Percentiles rank a stretch among this genome's conserved stretches.
Evolutionary conservation across 1,139 yeast genomes (phyloP).

Genomic region (Candida glucosophila): DNA sequence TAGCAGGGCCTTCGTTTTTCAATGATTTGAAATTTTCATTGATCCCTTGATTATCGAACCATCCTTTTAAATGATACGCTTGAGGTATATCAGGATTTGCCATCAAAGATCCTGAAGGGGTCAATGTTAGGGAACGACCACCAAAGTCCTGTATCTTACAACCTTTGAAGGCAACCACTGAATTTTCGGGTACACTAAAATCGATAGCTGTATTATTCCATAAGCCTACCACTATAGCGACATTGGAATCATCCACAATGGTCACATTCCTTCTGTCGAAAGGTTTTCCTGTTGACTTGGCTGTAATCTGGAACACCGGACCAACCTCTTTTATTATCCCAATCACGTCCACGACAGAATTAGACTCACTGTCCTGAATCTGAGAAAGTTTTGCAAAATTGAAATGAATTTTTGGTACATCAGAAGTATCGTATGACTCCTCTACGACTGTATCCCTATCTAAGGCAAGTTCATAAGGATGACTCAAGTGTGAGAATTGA

Average conservation of each 20-base stretch:
- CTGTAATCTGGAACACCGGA: slow-evolving; percentile 72
- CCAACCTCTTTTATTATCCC: slow-evolving; percentile 77
- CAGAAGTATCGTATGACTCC: slow-evolving; percentile 54
- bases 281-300: slow-evolving; percentile 86
- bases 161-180: slow-evolving; percentile 88
- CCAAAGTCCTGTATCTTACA: slow-evolving; percentile 84
- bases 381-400: slow-evolving; percentile 65
- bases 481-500: slow-evolving; percentile 73
- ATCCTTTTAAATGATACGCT: slow-evolving; percentile 82
- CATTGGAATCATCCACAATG: slow-evolving; percentile 79
- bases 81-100: slow-evolving; percentile 86
- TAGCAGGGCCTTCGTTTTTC: slow-evolving; percentile 27
- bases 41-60: slow-evolving; percentile 83
- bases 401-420: slow-evolving; percentile 74
- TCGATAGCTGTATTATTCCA: slow-evolving; percentile 88
- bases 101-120: slow-evolving; percentile 67
- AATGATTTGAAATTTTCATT: slow-evolving; percentile 55
- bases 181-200: slow-evolving; percentile 65
- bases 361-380: slow-evolving; percentile 60
- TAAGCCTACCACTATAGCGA: slow-evolving; percentile 69
- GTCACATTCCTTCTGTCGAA: slow-evolving; percentile 85
- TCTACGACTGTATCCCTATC: slow-evolving; percentile 74
- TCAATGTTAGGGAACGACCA: slow-evolving; percentile 77
- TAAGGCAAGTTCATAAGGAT: slow-evolving; percentile 80
- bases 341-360: slow-evolving; percentile 72